Evolutionary conservation across 148 eudicot genomes (phyloP).

Genomic region (Camellia japonica): DNA sequence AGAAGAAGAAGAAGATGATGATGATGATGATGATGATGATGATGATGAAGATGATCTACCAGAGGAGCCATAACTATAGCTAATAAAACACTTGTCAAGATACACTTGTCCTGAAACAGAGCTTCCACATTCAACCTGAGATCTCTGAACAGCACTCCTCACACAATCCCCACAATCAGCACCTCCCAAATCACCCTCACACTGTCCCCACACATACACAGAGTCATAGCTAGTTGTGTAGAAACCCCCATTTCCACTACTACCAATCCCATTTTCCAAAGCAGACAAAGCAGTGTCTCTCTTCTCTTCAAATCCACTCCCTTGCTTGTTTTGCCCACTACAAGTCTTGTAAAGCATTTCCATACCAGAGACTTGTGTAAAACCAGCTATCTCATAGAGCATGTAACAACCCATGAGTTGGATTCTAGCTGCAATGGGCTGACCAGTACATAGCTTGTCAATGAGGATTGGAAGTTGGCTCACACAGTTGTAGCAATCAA

Average conservation of each 20-base stretch:
- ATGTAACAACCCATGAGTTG: slow-evolving; percentile 82
- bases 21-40: slow-evolving; percentile 23
- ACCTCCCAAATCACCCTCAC: slow-evolving; percentile 79
- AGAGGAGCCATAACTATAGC: slow-evolving; percentile 72
- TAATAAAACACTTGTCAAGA: slow-evolving; percentile 77
- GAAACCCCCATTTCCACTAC: slow-evolving; percentile 50
- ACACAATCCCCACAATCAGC: slow-evolving; percentile 78
- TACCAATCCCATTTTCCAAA: slow-evolving; percentile 58
- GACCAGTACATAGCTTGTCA: slow-evolving; percentile 68
- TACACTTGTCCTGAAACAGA: slow-evolving; percentile 71
- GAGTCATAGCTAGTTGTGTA: slow-evolving; percentile 55
- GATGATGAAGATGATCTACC: slow-evolving; percentile 45
- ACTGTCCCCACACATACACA: slow-evolving; percentile 77
- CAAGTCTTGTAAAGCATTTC: slow-evolving; percentile 69
- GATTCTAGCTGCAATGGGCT: slow-evolving; percentile 63
- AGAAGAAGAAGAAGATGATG: slow-evolving; percentile 33
- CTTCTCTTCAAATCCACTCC: slow-evolving; percentile 65
- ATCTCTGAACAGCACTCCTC: slow-evolving; percentile 69
- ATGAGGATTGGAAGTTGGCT: slow-evolving; percentile 58
- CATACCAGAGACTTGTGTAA: slow-evolving; percentile 72
- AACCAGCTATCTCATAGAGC: slow-evolving; percentile 73
- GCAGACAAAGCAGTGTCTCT: slow-evolving; percentile 68
- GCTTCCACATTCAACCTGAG: slow-evolving; percentile 90
- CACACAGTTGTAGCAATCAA: slow-evolving; percentile 71
- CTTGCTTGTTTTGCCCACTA: slow-evolving; percentile 41